Percentiles rank a stretch among this genome's conserved stretches.
phyloP scores from a whole-genome alignment of 2,329 filamentous ascomycete genomes.

The Thielaviopsis ethacetica region DNA sequence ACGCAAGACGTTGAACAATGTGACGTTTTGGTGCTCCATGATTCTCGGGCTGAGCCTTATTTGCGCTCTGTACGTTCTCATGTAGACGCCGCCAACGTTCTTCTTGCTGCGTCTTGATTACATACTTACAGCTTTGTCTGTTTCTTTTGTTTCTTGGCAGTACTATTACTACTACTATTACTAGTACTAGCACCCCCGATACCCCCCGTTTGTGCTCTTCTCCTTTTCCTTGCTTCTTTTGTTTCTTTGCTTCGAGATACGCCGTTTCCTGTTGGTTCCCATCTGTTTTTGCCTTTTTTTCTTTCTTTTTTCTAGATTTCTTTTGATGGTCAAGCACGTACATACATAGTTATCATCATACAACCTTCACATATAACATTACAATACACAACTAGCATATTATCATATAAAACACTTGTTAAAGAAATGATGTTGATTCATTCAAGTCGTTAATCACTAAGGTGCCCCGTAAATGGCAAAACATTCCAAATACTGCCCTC shows the following conservation, averaged over 20 bases:
- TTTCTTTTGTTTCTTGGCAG: not conserved
- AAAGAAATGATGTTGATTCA: not conserved
- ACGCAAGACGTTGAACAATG: slow-evolving; percentile 67
- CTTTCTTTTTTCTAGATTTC: not conserved
- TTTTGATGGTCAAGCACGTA: not conserved
- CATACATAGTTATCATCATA: not conserved
- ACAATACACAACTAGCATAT: not conserved
- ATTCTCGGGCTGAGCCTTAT: slow-evolving; percentile 71
- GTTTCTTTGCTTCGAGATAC: not conserved
- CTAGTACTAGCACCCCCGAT: no score
- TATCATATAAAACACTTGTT: no score
- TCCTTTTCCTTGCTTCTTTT: not conserved
- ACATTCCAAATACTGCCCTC: no score
- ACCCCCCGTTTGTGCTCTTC: no score
- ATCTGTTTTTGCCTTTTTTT: not conserved
- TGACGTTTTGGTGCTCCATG: slow-evolving; percentile 86
- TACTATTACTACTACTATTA: no score
- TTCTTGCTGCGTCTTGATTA: not conserved
- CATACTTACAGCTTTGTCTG: not conserved
- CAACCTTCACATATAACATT: not conserved
- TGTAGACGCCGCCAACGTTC: slow-evolving; percentile 17
- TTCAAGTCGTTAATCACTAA: not conserved
- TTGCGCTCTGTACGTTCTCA: slow-evolving; percentile 36
- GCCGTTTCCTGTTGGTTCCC: not conserved
- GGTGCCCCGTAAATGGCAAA: not conserved